Conservation (phyloP, 2,329 filamentous ascomycete genomes). For the Aspergillus candidus region DNA sequence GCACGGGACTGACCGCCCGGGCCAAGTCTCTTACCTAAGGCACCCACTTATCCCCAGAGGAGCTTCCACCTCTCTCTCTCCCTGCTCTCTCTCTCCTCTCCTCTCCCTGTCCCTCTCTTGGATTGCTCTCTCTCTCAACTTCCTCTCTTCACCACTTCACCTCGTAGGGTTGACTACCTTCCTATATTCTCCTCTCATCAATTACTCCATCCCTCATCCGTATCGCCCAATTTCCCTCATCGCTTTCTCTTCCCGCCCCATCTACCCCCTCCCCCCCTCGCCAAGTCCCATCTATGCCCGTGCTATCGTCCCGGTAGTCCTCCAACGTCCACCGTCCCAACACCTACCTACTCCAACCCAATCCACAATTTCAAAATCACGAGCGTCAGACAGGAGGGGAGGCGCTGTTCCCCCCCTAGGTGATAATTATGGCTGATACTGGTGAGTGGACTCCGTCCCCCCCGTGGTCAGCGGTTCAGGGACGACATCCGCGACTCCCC, state of each 20-base stretch:
- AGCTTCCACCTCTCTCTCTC: constrained; percentile 1
- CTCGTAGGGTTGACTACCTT: background rate
- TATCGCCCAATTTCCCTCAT: background rate
- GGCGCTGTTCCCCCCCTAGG: constrained; percentile 20
- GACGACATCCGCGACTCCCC: too few species aligned
- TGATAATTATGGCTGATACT: constrained; percentile 29
- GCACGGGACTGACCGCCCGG: constrained; percentile 14
- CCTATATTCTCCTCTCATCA: too few species aligned
- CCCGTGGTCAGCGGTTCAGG: too few species aligned
- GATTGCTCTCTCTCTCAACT: background rate
- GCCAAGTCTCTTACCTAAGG: too few species aligned
- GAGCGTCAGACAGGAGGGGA: constrained; percentile 19
- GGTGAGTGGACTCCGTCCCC: constrained; percentile 17
- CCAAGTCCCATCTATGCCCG: constrained; percentile 23
- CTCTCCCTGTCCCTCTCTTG: background rate
- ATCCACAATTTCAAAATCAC: constrained; percentile 11
- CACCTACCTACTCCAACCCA: too few species aligned
- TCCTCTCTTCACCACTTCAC: background rate
- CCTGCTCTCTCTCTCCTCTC: background rate
- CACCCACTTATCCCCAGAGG: constrained; percentile 1
- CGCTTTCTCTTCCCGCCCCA: background rate
- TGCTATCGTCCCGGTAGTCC: constrained; percentile 9
- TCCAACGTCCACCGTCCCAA: too few species aligned
- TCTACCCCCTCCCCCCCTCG: background rate
- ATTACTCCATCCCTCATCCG: background rate